Conservation (phyloP, 1,284 basidiomycete genomes). For the Ceratobasidium sp. region DNA sequence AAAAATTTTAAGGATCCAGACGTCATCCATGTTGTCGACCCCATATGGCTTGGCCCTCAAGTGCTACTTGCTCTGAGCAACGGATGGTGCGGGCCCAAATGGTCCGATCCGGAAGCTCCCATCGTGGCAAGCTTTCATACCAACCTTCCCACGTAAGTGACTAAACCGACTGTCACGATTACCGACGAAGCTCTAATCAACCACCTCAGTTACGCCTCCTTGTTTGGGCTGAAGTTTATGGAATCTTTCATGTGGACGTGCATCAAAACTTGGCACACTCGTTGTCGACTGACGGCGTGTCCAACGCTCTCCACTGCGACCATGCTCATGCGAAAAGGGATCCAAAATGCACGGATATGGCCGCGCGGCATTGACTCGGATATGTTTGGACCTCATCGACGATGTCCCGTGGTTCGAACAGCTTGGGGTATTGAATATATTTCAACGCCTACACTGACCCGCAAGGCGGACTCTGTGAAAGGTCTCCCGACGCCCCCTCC, state of each 20-base stretch:
- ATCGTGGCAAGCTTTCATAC: slow-evolving; percentile 66
- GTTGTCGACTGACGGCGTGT: slow-evolving; percentile 59
- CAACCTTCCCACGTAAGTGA: slow-evolving; percentile 58
- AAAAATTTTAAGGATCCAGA: slow-evolving; percentile 58
- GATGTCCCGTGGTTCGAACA: slow-evolving; percentile 57
- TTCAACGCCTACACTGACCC: slow-evolving; percentile 44
- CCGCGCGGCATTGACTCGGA: slow-evolving; percentile 60
- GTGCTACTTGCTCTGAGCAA: slow-evolving; percentile 58
- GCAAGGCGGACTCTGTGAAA: slow-evolving; percentile 42
- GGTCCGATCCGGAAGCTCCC: slow-evolving; percentile 56
- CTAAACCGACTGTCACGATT: slow-evolving; percentile 58
- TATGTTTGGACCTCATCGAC: slow-evolving; percentile 58
- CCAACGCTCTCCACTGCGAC: slow-evolving; percentile 62
- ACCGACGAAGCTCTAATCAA: slow-evolving; percentile 45
- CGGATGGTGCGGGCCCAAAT: slow-evolving; percentile 56
- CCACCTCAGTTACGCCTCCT: neutral
- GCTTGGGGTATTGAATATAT: slow-evolving; percentile 57
- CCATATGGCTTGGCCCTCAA: slow-evolving; percentile 65
- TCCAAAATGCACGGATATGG: slow-evolving; percentile 63
- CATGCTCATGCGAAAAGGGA: slow-evolving; percentile 60
- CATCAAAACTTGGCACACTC: slow-evolving; percentile 35
- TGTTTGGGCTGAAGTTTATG: slow-evolving; percentile 44
- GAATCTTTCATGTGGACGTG: slow-evolving; percentile 43
- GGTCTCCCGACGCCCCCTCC: slow-evolving; percentile 56
- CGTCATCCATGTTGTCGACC: slow-evolving; percentile 63